These are phyloP conservation scores for Calocybe gangraenosa DNA, from an alignment of 768 basidiomycete species.

Conservation along the genomic window DNA sequence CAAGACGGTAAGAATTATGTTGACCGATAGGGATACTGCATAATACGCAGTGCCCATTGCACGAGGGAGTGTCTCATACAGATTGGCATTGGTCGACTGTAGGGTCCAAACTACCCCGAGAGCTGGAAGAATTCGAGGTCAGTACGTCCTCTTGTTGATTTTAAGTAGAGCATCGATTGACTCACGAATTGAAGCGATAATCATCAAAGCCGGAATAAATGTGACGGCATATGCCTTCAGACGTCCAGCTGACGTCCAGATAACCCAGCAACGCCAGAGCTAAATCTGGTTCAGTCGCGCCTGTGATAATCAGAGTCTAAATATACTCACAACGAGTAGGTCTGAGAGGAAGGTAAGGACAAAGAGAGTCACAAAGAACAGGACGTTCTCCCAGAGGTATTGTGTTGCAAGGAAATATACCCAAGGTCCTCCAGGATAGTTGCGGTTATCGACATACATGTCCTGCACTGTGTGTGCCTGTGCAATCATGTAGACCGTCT, in stretches of 20 bases:
- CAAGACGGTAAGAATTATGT: not conserved
- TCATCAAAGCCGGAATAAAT: not conserved
- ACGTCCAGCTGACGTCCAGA: not conserved
- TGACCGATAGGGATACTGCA: not conserved
- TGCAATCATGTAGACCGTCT: constrained; percentile 33
- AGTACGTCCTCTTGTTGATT: not conserved
- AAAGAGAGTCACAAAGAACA: constrained; percentile 39
- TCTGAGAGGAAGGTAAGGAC: constrained; percentile 38
- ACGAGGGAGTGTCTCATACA: not conserved
- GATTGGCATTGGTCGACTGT: not conserved
- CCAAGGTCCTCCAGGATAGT: constrained; percentile 42
- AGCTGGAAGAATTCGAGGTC: not conserved
- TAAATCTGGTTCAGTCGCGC: not conserved
- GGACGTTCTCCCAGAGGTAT: constrained; percentile 36
- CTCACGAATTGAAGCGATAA: not conserved
- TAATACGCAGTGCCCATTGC: not conserved
- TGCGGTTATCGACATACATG: constrained; percentile 38
- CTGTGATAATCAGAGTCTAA: not conserved
- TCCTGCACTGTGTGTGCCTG: constrained; percentile 37
- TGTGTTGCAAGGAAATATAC: constrained; percentile 37
- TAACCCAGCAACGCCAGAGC: not conserved
- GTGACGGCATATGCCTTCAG: not conserved
- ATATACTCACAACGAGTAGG: constrained; percentile 27
- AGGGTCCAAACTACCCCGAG: not conserved
- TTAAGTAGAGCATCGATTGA: not conserved